Evolutionary conservation across 164 flowering plant genomes (phyloP), one percentile per base, ranked within the genome.

Genomic region (Umbilicus rupestris): DNA sequence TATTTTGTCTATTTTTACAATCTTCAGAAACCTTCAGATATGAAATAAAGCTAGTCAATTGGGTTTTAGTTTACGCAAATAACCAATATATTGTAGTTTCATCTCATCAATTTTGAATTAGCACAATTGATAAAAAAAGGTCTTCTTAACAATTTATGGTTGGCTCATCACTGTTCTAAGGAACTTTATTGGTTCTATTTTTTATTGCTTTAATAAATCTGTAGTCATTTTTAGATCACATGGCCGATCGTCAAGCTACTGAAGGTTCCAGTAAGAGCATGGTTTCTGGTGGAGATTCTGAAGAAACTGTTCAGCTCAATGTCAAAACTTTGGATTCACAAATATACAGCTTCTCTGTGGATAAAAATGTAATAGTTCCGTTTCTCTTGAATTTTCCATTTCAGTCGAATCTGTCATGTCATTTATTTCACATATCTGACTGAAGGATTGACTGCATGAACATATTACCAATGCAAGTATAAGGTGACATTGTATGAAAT

Each of bases 261-360:
- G 92, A 81, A 70, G 85, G 77, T 73, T 73, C 92, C 49, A 80
- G 91, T 74, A 69, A 78, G 4, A 76, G 84, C 70, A 72, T 66
- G 66, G 71, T 26, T 58, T 49, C 81, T 41, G 78, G 68, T 71
- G 85, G 78, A 68, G 70, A 74, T 70, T 83, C 83, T 29, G 89
- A 84, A 37, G 74, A 86, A 41, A 76, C 71, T 39, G 78, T 94
- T 62, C 86, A 87, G 81, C 79, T 94, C 72, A 94, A 89, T 69
- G 75, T 94, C 78, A 94, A 91, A 84, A 94, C 99, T 39, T 74
- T 94, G 65, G 92, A 94, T 78, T 94, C 99, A 42, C 96, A 76
- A 70, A 82, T 83, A 17, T 85, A 80, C 73, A 75, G 75, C 47
- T 91, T 94, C 73, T 78, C 68, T 39, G 96, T 85, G 63, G 77